These are phyloP conservation scores for Aspergillus fijiensis DNA, from an alignment of 2,329 filamentous ascomycete genomes.

Conservation along the genomic window DNA sequence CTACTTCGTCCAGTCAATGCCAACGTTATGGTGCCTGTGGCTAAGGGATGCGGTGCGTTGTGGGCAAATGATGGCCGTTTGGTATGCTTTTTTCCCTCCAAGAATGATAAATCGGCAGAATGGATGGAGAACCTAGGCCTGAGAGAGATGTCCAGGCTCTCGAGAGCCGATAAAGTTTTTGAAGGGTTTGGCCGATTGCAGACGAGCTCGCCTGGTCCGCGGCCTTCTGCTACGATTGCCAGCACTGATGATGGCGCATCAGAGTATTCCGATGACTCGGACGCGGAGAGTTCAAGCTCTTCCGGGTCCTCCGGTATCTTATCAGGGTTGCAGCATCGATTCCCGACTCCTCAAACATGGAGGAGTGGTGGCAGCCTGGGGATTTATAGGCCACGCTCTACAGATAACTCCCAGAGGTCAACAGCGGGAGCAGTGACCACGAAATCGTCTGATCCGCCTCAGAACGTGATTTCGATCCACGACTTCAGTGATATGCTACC, in stretches of 20 bases:
- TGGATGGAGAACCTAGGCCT: slow-evolving; percentile 50
- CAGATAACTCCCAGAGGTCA: slow-evolving; percentile 50
- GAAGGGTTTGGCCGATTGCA: slow-evolving; percentile 64
- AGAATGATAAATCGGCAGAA: slow-evolving; percentile 51
- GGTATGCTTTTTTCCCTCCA: slow-evolving; percentile 58
- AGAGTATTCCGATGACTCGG: slow-evolving; percentile 52
- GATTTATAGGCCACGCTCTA: slow-evolving; percentile 56
- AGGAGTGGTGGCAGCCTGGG: slow-evolving; percentile 50
- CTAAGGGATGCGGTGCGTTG: slow-evolving; percentile 57
- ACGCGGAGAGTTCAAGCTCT: slow-evolving; percentile 61
- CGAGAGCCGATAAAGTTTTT: slow-evolving; percentile 55
- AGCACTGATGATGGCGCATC: slow-evolving; percentile 46
- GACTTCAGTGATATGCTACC: slow-evolving; percentile 71
- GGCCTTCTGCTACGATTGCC: slow-evolving; percentile 42
- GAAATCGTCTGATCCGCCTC: slow-evolving; percentile 48
- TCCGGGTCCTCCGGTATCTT: slow-evolving; percentile 47
- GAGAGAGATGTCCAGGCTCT: slow-evolving; percentile 49
- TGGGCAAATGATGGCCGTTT: slow-evolving; percentile 60
- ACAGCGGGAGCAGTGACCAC: slow-evolving; percentile 59
- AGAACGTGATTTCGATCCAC: slow-evolving; percentile 73
- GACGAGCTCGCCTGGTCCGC: slow-evolving; percentile 50
- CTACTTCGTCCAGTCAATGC: slow-evolving; percentile 56
- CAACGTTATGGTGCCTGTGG: slow-evolving; percentile 64
- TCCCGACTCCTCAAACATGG: slow-evolving; percentile 54
- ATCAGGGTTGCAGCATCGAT: slow-evolving; percentile 48